Evolutionary conservation across 345 rosid species (phyloP).

Genomic region (Moricandia moricandioides): DNA sequence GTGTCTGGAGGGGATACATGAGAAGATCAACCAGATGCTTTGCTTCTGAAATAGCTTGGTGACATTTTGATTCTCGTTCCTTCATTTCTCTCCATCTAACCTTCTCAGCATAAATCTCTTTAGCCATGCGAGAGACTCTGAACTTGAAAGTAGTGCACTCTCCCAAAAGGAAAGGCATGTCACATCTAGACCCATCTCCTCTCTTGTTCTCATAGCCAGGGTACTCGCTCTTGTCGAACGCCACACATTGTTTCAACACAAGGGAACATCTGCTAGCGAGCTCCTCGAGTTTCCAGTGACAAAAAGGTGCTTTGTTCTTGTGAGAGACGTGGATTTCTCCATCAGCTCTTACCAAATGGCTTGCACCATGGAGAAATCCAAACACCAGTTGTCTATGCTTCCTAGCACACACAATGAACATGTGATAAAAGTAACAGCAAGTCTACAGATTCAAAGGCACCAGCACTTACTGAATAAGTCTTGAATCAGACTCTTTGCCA

Average conservation of each 20-base stretch:
- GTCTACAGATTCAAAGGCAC: background rate
- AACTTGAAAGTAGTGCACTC: slow-evolving; percentile 54
- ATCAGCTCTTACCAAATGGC: slow-evolving; percentile 36
- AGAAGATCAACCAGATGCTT: background rate
- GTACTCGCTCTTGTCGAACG: slow-evolving; percentile 42
- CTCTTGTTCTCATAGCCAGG: slow-evolving; percentile 54
- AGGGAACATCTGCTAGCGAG: slow-evolving; percentile 45
- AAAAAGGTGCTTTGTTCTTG: slow-evolving; percentile 48
- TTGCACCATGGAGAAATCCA: slow-evolving; percentile 48
- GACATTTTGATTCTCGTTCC: slow-evolving; percentile 18
- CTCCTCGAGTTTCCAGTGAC: slow-evolving; percentile 51
- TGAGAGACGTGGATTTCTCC: slow-evolving; percentile 63
- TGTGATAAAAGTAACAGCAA: background rate
- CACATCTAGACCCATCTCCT: slow-evolving; percentile 49
- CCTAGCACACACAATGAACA: slow-evolving; percentile 30
- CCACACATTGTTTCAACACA: slow-evolving; percentile 17
- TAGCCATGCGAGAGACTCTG: slow-evolving; percentile 17
- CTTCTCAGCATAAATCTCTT: slow-evolving; percentile 30
- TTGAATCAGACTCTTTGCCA: slow-evolving; percentile 28
- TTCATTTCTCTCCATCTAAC: background rate
- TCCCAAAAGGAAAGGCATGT: slow-evolving; percentile 50
- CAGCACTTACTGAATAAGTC: slow-evolving; percentile 19
- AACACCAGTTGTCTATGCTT: slow-evolving; percentile 44
- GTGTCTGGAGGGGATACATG: background rate
- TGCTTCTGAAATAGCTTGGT: too few species aligned